phyloP scores from a whole-genome alignment of 2,329 filamentous ascomycete species.

The Colletotrichum tropicale region DNA sequence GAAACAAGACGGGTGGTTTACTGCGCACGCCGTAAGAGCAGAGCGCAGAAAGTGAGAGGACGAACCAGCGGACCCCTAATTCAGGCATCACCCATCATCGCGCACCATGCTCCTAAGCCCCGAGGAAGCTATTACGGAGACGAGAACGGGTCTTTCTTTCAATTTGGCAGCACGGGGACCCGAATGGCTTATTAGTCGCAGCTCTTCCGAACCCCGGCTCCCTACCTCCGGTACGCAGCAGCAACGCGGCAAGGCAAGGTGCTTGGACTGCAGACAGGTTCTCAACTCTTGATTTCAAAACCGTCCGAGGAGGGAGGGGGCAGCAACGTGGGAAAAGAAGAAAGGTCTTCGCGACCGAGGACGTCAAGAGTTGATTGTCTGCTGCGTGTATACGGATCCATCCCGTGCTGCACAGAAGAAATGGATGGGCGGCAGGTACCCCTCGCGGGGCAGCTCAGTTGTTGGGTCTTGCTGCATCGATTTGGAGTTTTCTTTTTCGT shows the following conservation, averaged over 20 bases:
- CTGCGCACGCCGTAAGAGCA: too few relatives aligned
- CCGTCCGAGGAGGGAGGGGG: background rate
- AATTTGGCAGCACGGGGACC: background rate
- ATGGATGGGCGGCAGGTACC: background rate
- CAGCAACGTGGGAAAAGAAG: background rate
- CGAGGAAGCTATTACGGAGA: background rate
- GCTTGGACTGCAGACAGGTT: background rate
- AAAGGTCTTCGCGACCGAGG: background rate
- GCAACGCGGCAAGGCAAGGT: background rate
- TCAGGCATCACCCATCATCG: conserved; percentile 2
- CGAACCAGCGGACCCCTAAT: background rate
- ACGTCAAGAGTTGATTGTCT: background rate
- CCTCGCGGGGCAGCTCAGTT: background rate
- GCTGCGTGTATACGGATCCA: background rate
- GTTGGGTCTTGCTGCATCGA: background rate
- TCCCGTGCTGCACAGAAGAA: background rate
- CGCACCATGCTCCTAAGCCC: background rate
- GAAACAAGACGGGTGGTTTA: background rate
- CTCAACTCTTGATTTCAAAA: background rate
- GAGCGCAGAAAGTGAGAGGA: background rate
- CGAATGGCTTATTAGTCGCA: background rate
- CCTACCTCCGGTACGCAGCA: background rate
- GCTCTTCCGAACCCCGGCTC: background rate
- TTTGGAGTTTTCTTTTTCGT: conserved; percentile 9
- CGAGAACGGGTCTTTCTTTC: background rate